These are phyloP conservation scores for Acacia crassicarpa DNA, from an alignment of 306 rosid genomes.

Conservation along the genomic window DNA sequence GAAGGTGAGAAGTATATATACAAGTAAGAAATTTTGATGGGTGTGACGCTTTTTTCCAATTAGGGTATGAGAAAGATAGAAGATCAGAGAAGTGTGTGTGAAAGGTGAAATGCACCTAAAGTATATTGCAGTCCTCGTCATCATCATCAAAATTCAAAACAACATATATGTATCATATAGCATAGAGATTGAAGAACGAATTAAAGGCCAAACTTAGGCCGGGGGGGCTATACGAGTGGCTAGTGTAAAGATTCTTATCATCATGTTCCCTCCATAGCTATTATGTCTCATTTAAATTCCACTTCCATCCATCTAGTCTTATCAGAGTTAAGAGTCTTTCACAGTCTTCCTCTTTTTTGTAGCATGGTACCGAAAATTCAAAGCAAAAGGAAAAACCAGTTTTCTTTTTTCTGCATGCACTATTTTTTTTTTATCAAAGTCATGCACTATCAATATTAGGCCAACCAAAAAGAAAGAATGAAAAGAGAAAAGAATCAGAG, in stretches of 20 bases:
- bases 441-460: not conserved
- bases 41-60: not conserved
- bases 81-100: not conserved
- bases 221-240: conserved; percentile 5
- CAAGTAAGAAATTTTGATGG: not conserved
- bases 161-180: not conserved
- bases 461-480: not conserved
- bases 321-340: conserved; percentile 35
- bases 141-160: not conserved
- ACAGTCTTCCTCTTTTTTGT: not conserved
- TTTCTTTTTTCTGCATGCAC: not conserved
- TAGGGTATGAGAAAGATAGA: not conserved
- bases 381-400: not conserved
- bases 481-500: not conserved
- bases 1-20: not conserved
- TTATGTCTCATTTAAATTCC: conserved; percentile 33
- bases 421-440: no score
- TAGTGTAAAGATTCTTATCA: conserved; percentile 34
- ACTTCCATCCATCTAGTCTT: conserved; percentile 37
- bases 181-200: not conserved
- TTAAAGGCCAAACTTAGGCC: not conserved
- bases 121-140: not conserved
- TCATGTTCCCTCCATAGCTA: conserved; percentile 44
- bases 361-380: not conserved
- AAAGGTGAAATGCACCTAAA: not conserved